phyloP scores from a whole-genome alignment of 192 early-diverging fungal genomes.

The Backusella macrospora region DNA sequence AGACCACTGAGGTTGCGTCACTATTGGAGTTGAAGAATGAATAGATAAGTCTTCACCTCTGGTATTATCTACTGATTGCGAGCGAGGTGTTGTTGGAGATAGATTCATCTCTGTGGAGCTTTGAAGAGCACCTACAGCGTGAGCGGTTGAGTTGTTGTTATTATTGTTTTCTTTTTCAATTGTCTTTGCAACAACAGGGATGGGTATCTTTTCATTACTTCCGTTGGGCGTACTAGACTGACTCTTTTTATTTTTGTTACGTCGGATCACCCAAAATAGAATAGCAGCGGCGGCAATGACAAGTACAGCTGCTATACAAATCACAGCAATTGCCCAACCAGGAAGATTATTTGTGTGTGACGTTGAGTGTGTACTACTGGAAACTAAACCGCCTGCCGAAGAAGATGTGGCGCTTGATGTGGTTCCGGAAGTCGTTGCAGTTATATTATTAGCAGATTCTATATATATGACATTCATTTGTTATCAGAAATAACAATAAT shows the following conservation, averaged over 20 bases:
- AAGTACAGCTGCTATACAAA: conserved; percentile 26
- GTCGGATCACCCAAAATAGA: conserved; percentile 20
- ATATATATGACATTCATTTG: neutral
- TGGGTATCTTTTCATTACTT: neutral
- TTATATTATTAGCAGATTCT: conserved; percentile 33
- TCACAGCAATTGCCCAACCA: conserved; percentile 43
- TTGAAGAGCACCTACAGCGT: no score
- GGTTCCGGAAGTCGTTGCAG: neutral
- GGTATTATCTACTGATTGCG: neutral
- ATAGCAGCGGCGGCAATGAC: conserved; percentile 23
- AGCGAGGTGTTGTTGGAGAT: conserved; percentile 7
- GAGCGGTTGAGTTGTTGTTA: neutral
- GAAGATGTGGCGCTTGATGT: neutral
- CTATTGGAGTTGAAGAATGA: conserved; percentile 25
- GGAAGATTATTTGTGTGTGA: conserved; percentile 8
- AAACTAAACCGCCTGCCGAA: neutral
- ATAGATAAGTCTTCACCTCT: conserved; percentile 15
- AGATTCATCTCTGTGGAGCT: neutral
- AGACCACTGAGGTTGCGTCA: conserved; percentile 1
- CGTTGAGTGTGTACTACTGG: neutral
- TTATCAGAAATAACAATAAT: neutral
- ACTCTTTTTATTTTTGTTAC: neutral
- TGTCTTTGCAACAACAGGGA: neutral
- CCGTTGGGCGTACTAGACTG: neutral
- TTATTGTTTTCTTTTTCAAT: neutral